A percentile compares a stretch with the other conserved stretches of the same genome.
Conservation (phyloP, 2,329 filamentous ascomycete genomes). For the Paramyrothecium roridum region DNA sequence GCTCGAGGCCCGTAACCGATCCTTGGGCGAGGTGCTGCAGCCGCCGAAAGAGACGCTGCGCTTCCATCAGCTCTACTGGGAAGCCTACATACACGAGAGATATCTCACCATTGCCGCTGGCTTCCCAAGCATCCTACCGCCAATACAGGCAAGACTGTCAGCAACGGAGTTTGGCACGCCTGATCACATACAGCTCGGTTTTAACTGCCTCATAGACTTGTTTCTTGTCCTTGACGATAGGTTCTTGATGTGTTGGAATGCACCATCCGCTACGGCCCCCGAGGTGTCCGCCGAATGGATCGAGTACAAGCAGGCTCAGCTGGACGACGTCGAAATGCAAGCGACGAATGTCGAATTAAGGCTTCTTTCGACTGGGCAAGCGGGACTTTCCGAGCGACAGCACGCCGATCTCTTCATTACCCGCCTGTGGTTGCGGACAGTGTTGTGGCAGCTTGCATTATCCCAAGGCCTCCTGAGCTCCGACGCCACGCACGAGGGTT, state of each 20-base stretch:
- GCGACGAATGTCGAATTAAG: not conserved
- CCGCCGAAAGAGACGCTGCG: constrained; percentile 11
- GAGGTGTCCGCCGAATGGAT: not conserved
- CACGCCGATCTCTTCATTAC: constrained; percentile 37
- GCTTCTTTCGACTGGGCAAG: constrained; percentile 7
- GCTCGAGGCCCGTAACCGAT: constrained; percentile 37
- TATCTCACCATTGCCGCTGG: constrained; percentile 50
- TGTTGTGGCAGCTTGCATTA: constrained; percentile 38
- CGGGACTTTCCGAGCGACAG: constrained; percentile 32
- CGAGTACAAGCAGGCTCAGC: not conserved
- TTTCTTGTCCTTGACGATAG: constrained; percentile 35
- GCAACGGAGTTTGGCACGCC: constrained; percentile 28
- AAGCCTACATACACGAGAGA: constrained; percentile 55
- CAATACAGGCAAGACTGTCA: constrained; percentile 27
- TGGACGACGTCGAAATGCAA: not conserved
- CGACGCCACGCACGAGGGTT: constrained; percentile 29
- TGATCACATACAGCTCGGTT: constrained; percentile 30
- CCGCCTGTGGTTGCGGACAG: constrained; percentile 35
- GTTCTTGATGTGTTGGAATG: constrained; percentile 12
- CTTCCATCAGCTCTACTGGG: constrained; percentile 43
- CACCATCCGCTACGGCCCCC: not conserved
- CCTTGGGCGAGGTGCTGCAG: constrained; percentile 14
- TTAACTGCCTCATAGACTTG: constrained; percentile 33
- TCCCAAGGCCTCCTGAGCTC: constrained; percentile 34
- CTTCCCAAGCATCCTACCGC: constrained; percentile 31